Evolutionary conservation across 1,284 basidiomycete genomes (phyloP).

Genomic region (Phellopilus nigrolimitatus): DNA sequence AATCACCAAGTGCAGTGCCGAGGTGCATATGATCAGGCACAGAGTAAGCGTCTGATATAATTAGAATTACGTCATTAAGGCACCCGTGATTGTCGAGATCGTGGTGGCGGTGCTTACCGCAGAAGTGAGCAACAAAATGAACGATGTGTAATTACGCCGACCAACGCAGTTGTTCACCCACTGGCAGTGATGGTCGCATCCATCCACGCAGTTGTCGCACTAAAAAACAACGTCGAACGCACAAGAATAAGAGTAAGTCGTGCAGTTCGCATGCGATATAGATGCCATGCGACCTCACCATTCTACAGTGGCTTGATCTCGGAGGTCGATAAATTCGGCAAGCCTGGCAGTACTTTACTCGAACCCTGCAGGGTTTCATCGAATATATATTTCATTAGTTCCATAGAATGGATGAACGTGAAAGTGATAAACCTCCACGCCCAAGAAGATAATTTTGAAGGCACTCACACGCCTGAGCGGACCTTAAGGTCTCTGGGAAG

Average conservation of each 20-base stretch:
- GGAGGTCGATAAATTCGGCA: constrained; percentile 89
- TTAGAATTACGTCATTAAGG: constrained; percentile 6
- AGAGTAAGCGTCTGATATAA: constrained; percentile 56
- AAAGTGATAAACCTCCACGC: neutral
- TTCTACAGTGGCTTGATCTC: constrained; percentile 87
- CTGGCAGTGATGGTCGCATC: constrained; percentile 88
- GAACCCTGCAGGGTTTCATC: constrained; percentile 51
- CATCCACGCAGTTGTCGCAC: constrained; percentile 95
- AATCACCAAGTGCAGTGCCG: constrained; percentile 75
- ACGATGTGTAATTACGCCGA: constrained; percentile 86
- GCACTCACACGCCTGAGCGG: constrained; percentile 68
- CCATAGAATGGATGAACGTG: constrained; percentile 1
- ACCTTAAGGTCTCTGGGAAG: constrained; percentile 80
- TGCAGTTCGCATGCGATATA: neutral
- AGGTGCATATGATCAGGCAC: constrained; percentile 74
- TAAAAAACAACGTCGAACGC: constrained; percentile 34
- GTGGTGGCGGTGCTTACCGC: constrained; percentile 40
- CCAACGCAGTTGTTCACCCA: constrained; percentile 95
- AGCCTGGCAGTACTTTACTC: constrained; percentile 87
- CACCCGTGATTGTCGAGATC: constrained; percentile 3
- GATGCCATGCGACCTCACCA: constrained; percentile 46
- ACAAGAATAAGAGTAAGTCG: constrained; percentile 10
- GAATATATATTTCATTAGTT: neutral
- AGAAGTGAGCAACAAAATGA: constrained; percentile 73
- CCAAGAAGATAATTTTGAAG: no score